Evolutionary conservation across 1,284 basidiomycete species (phyloP), one percentile per base, ranked within the genome.

Genomic region (Pisolithus thermaeus): DNA sequence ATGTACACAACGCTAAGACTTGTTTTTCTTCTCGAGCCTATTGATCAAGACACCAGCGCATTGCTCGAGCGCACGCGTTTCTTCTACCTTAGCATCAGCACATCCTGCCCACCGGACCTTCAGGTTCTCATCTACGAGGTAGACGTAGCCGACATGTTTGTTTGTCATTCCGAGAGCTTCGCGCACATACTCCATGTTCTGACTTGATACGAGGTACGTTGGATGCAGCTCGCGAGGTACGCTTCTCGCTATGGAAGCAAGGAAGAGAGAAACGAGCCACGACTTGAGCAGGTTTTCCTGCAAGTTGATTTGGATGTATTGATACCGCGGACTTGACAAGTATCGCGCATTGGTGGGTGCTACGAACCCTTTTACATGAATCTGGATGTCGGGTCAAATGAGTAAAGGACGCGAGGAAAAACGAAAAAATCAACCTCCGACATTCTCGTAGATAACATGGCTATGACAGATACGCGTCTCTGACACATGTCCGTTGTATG

Each of bases 61-160:
- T 41, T 76, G 81, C 60, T 83, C 73, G 49, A 97, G 70, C 11
- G 85, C 80, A 51, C 80, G 73, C 1, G 77, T 73, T 70, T 98
- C 95, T 52, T 88, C 83, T 5, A 71, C 64, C 55, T 81, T 87
- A 0, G 94, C 90, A 62, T 91, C 87, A 1, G 86, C 93, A 57
- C 92, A 89, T 3, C 84, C 96, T 1, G 90, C 96, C 97, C 96
- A 99, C 18, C 97, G 81, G 47, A 99, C 81, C 66, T 84, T 90
- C 54, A 84, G 70, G 53, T 90, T 81, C 61, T 86, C 80, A 62
- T 97, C 96, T 20, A 98, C 81, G 7, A 99, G 77, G 65, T 90
- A 99, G 9, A 96, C 87, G 63, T 97, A 97, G 3, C 94, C 97
- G 32, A 98, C 82, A 59, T 92, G 86, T 64, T 87, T 88, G 71